Conservation (phyloP, 768 basidiomycete genomes). For the Holtermanniella nyarrowii region DNA sequence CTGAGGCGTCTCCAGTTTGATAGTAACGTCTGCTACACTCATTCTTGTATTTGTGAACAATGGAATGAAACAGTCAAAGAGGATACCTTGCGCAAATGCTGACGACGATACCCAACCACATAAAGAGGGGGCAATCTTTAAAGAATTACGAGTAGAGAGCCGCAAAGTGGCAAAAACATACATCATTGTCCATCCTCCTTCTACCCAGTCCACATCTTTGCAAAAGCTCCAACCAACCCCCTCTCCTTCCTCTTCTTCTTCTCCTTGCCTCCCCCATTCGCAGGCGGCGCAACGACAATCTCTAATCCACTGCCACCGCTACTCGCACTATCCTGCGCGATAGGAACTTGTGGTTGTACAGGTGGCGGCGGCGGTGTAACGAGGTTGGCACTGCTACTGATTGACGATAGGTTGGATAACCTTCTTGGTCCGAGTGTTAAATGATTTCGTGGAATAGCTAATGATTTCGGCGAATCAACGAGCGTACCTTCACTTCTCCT, state of each 20-base stretch:
- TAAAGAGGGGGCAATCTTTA: too few species aligned
- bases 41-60: too few species aligned
- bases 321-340: not conserved
- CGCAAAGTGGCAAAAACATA: too few species aligned
- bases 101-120: too few species aligned
- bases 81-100: too few species aligned
- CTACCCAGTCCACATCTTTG: not conserved
- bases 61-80: too few species aligned
- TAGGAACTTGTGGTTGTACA: too few species aligned
- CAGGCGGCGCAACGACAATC: not conserved
- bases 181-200: too few species aligned
- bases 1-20: not conserved
- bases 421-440: not conserved
- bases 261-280: too few species aligned
- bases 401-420: not conserved
- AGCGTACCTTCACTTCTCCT: not conserved
- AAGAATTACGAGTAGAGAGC: too few species aligned
- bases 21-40: too few species aligned
- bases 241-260: not conserved
- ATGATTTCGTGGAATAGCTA: not conserved
- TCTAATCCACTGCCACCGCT: not conserved
- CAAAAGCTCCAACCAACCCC: not conserved
- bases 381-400: not conserved
- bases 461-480: not conserved
- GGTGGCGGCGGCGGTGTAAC: not conserved